Evolutionary conservation across 2,329 filamentous ascomycete species (phyloP).

Genomic region (Diplodia mutila): DNA sequence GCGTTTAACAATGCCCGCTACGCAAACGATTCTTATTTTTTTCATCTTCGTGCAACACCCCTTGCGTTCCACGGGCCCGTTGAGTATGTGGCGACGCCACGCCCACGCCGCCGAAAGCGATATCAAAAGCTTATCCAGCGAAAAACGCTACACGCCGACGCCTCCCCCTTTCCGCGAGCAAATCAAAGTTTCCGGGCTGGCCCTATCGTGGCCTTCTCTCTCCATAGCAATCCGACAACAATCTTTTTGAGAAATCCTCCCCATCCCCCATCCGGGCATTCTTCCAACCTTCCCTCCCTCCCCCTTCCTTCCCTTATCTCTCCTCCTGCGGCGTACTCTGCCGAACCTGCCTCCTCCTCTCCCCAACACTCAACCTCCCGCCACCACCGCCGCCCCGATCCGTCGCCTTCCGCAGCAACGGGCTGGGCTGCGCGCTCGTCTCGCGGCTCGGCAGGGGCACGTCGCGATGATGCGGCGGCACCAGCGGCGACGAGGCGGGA

Average conservation of each 20-base stretch:
- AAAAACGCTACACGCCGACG: not conserved
- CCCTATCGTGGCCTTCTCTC: too few relatives aligned
- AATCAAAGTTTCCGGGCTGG: not conserved
- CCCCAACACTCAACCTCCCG: not conserved
- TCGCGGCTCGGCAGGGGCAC: conserved; percentile 31
- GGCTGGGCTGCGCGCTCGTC: conserved; percentile 33
- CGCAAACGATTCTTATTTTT: not conserved
- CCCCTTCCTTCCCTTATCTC: not conserved
- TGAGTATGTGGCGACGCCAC: not conserved
- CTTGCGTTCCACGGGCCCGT: not conserved
- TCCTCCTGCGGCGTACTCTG: not conserved
- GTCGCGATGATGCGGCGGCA: conserved; percentile 27
- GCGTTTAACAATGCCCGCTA: not conserved
- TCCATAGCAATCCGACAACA: not conserved
- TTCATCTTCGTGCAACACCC: not conserved
- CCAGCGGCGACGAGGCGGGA: conserved; percentile 27
- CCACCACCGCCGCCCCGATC: conserved; percentile 14
- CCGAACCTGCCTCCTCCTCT: not conserved
- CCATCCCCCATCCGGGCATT: too few relatives aligned
- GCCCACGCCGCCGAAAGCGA: not conserved
- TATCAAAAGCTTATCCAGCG: not conserved
- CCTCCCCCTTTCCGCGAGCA: not conserved
- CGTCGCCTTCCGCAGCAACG: conserved; percentile 40
- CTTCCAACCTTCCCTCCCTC: not conserved
- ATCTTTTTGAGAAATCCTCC: not conserved